Conservation (phyloP, 2,329 filamentous ascomycete species). For the Ophiostoma triangulosporum region DNA sequence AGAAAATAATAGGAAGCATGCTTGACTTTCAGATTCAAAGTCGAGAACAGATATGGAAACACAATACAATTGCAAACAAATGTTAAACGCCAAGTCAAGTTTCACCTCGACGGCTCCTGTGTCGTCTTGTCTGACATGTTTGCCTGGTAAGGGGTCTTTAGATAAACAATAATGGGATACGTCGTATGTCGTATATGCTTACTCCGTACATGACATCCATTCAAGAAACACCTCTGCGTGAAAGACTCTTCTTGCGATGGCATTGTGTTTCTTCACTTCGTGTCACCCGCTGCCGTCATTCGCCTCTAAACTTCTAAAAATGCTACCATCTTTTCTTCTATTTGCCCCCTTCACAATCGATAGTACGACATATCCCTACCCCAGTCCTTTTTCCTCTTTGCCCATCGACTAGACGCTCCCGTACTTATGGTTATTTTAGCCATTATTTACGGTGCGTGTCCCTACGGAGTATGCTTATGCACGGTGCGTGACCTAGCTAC, state of each 20-base stretch:
- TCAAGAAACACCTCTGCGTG: no score
- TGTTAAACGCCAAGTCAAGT: constrained; percentile 7
- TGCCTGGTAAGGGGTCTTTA: background rate
- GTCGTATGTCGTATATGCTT: no score
- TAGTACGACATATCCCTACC: background rate
- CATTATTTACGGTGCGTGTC: no score
- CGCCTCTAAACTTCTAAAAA: no score
- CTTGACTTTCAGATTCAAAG: no score
- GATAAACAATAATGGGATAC: no score
- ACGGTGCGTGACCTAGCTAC: background rate
- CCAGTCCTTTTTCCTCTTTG: background rate
- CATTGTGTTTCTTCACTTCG: no score
- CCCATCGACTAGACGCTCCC: background rate
- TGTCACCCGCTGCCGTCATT: no score
- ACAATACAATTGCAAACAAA: background rate
- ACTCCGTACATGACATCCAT: background rate
- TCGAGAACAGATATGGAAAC: background rate
- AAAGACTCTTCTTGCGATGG: no score
- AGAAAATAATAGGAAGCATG: no score
- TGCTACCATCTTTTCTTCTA: background rate
- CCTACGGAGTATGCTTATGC: no score
- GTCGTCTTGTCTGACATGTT: constrained; percentile 2
- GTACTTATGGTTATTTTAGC: background rate
- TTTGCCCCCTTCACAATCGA: background rate
- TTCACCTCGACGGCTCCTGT: constrained; percentile 3